Evolutionary conservation across 1,284 basidiomycete genomes (phyloP).

Genomic region (Malassezia japonica): DNA sequence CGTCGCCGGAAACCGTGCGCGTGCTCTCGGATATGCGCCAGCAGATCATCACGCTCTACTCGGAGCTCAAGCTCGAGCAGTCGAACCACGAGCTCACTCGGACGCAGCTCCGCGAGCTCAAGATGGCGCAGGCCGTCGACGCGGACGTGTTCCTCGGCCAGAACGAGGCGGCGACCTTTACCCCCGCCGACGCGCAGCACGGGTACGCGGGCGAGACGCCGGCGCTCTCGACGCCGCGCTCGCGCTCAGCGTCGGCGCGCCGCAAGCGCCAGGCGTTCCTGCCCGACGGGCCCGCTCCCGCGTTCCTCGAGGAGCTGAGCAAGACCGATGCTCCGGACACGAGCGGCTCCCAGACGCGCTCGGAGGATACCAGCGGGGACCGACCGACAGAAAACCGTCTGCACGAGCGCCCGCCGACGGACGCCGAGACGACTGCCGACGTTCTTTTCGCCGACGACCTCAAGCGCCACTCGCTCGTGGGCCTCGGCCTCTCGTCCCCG

Average conservation of each 20-base stretch:
- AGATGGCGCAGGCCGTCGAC: background rate
- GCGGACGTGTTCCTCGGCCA: background rate
- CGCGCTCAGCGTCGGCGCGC: background rate
- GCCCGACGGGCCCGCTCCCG: background rate
- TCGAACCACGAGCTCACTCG: constrained; percentile 32
- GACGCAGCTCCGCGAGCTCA: constrained; percentile 12
- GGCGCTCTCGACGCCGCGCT: background rate
- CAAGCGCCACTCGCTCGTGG: too few relatives aligned
- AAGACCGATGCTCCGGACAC: too few relatives aligned
- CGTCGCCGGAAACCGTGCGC: constrained; percentile 33
- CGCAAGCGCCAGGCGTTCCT: background rate
- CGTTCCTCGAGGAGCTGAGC: background rate
- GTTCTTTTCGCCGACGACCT: too few relatives aligned
- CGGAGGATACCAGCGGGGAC: background rate
- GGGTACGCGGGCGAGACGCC: background rate
- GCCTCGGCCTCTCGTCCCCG: background rate
- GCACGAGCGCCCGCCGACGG: too few relatives aligned
- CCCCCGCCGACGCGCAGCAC: background rate
- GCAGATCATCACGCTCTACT: constrained; percentile 45
- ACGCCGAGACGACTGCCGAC: constrained; percentile 2
- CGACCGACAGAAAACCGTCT: background rate
- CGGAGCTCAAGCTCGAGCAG: constrained; percentile 41
- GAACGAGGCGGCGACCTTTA: background rate
- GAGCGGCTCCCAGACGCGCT: background rate
- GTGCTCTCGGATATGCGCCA: constrained; percentile 45